phyloP scores from a whole-genome alignment of 148 eudicot genomes.

The Agrostemma githago region DNA sequence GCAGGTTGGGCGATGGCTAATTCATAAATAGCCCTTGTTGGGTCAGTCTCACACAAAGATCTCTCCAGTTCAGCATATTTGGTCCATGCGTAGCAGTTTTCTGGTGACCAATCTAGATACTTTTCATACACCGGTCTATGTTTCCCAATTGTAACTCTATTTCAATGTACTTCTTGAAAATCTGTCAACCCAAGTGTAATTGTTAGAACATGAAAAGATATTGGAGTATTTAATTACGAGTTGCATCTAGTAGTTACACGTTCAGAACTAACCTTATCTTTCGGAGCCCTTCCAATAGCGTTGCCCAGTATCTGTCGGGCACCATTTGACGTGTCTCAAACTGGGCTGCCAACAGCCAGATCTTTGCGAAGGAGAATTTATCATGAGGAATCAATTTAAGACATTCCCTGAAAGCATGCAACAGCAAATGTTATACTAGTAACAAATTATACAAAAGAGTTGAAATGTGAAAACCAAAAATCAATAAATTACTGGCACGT shows the following conservation, averaged over 20 bases:
- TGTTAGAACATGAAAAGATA: constrained; percentile 16
- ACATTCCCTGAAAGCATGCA: constrained; percentile 44
- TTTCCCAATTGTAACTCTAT: constrained; percentile 82
- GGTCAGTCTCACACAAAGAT: constrained; percentile 78
- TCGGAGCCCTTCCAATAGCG: constrained; percentile 95
- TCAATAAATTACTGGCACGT: not conserved
- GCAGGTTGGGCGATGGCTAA: constrained; percentile 95
- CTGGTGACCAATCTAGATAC: constrained; percentile 92
- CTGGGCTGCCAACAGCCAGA: constrained; percentile 92
- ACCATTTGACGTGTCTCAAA: constrained; percentile 79
- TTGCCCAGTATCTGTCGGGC: constrained; percentile 77
- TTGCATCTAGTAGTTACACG: not conserved
- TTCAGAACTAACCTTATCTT: constrained; percentile 58
- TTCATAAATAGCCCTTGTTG: constrained; percentile 85
- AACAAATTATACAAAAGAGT: not conserved
- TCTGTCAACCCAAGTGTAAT: constrained; percentile 32
- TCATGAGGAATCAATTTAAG: constrained; percentile 39
- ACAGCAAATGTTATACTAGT: constrained; percentile 2
- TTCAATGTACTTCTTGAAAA: constrained; percentile 93
- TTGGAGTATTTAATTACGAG: not conserved
- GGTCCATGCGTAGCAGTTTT: constrained; percentile 90
- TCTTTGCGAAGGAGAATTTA: constrained; percentile 87
- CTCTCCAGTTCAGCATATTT: constrained; percentile 85
- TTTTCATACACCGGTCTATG: constrained; percentile 84
- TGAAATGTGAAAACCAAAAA: not conserved